Evolutionary conservation across 2,329 filamentous ascomycete species (phyloP), one percentile per base, ranked within the genome.

Genomic region (Drechslera avenae): DNA sequence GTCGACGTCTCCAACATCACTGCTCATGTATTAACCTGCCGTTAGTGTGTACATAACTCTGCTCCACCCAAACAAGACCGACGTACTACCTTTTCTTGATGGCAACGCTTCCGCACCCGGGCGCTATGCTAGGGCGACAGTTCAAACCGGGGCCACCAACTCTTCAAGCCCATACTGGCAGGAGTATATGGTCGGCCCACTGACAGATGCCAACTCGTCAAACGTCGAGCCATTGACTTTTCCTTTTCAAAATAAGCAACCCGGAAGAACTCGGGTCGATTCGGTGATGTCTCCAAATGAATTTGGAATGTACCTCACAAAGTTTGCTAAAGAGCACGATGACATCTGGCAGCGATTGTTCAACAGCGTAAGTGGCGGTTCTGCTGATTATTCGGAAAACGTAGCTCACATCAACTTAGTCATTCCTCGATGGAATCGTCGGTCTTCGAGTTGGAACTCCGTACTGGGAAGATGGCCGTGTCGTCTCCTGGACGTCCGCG

Each of bases 111-210:
- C 50, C 3, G 50, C 52, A 19, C 63, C 64, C 12, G 36, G 30
- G 14, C 50, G 62, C 21, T 63, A 60, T 48, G 64, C 63, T 33
- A 57, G 61, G 14, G 62, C 58, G 19, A 63, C 61, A 8, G 46
- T 67, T 12, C 41, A 50, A 12, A 58, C 39, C 21, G 56, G 55
- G 12, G 47, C 49, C n/a, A 56, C 31, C 46, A 50, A 39, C 21
- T 39, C 39, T 8, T 36, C 49, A 4, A 55, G 73, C 7, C 66
- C 78, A 0, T 71, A 72, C 50, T 65, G 69, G 39, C 66, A 73
- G 37, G 74, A 83, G 48, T 77, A 81, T 53, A 63, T 78, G 37
- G 76, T 82, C 13, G 80, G 81, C 0, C 81, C 81, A 13, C 60
- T 83, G 18, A 79, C 79, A 3, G 64, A 80, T 33, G 66, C 69